These are phyloP conservation scores for Plectranthus barbatus DNA, from an alignment of 257 asterid genomes.

Conservation along the genomic window DNA sequence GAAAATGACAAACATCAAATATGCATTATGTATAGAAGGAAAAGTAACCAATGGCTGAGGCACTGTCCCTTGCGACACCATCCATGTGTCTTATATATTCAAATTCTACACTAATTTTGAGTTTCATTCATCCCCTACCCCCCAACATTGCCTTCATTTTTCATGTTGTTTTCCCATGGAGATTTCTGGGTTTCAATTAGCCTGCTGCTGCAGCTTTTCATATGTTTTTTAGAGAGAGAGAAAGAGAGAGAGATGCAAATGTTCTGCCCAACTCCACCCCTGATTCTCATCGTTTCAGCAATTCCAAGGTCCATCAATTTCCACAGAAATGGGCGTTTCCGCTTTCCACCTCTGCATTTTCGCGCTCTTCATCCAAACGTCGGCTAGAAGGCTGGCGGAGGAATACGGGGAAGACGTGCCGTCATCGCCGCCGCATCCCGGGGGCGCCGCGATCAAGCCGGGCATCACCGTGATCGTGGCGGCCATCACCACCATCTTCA, in stretches of 20 bases:
- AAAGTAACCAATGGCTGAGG: constrained; percentile 1
- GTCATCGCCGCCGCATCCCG: constrained; percentile 12
- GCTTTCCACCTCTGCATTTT: constrained; percentile 7
- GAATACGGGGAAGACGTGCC: constrained; percentile 4
- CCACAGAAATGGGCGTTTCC: constrained; percentile 26
- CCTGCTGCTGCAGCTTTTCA: constrained; percentile 5
- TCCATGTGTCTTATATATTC: constrained; percentile 27
- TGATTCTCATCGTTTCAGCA: too few relatives aligned
- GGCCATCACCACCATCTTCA: constrained; percentile 32
- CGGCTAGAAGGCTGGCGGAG: background rate
- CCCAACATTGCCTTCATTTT: background rate
- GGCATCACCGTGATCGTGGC: constrained; percentile 42
- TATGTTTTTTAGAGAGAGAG: too few relatives aligned
- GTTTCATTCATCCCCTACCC: background rate
- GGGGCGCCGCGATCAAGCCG: constrained; percentile 21
- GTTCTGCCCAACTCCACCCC: too few relatives aligned
- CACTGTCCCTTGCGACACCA: constrained; percentile 16
- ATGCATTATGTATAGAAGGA: background rate
- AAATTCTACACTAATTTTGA: background rate
- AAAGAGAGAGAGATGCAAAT: too few relatives aligned
- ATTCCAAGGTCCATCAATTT: background rate
- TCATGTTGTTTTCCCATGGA: background rate
- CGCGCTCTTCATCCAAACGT: background rate
- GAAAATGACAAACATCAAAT: too few relatives aligned
- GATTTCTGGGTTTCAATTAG: constrained; percentile 7